Base-by-base conservation (phyloP, 2,329 filamentous ascomycete genomes). In the Fusarium lyarnte region DNA sequence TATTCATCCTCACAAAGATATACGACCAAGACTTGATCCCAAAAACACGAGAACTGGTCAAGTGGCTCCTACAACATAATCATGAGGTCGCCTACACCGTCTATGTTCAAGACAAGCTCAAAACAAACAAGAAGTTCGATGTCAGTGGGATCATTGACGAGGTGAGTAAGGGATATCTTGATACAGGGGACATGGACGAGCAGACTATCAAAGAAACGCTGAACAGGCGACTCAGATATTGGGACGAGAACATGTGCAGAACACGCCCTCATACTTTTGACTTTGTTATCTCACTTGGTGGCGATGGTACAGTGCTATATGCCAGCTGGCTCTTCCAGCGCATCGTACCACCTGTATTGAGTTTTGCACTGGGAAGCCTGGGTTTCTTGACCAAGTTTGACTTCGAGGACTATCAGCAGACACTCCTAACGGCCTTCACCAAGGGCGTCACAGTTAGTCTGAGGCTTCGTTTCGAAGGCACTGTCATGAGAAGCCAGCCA, bases 351-450 rank as follows among this genome's bases (percentile, higher is more conserved):
- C 96, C 96, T 0, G 94, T 98, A 2, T 85, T 99, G 69, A 95
- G 94, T 69, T 98, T 99, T 81, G 90, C 94, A 2, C 85, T 98
- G 14, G 96, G 96, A 13, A 97, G 95, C 29, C 86, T 99, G 9
- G 96, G 96, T 0, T 99, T 99, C 79, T 84, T 99, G 73, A 98
- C 96, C 31, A 98, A 98, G 79, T 98, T 98, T 79, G 95, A 98
- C 81, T 99, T 95, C 81, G 89, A 91, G 19, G 85, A 92, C 8
- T 94, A 93, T 74, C 85, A 89, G 69, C 82, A 87, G 19, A 97
- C 89, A 4, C 86, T 98, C 36, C 88, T 86, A 6, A 89, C 86
- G 47, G 91, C 93, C 0, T 96, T 98, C 74, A 86, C 85, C 43
- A 91, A 97, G 66, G 96, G 96, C 11, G 92, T 98, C 25, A 96